A percentile compares a stretch with the other conserved stretches of the same genome.
phyloP scores from a whole-genome alignment of 331 rosid species.

The Saraca asoca region DNA sequence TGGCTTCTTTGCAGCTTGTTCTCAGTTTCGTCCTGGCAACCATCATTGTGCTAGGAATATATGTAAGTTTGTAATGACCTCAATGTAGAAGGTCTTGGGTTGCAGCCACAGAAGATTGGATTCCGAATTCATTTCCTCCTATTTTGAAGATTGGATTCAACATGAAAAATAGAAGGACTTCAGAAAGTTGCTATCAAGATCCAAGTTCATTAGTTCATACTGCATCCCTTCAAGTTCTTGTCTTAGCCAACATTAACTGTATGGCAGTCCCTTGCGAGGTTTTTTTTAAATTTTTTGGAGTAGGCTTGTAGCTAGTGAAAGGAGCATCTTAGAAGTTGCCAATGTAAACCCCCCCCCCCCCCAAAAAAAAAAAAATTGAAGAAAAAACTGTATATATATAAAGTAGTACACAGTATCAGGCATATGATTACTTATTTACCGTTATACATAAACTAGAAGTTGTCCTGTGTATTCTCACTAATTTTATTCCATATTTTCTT shows the following conservation, averaged over 20 bases:
- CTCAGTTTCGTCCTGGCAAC: constrained; percentile 9
- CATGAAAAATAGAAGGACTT: constrained; percentile 27
- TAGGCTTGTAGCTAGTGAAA: too few relatives aligned
- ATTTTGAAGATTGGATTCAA: constrained; percentile 29
- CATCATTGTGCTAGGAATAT: constrained; percentile 20
- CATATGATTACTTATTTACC: too few relatives aligned
- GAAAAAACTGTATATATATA: too few relatives aligned
- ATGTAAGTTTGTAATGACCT: constrained; percentile 8
- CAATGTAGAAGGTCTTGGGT: constrained; percentile 19
- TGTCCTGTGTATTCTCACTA: too few relatives aligned
- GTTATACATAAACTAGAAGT: too few relatives aligned
- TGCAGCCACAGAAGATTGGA: constrained; percentile 27
- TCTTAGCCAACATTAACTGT: constrained; percentile 30
- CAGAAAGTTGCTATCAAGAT: constrained; percentile 18
- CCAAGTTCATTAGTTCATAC: constrained; percentile 4
- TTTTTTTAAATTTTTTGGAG: neutral
- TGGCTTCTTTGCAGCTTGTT: neutral
- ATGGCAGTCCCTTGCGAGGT: constrained; percentile 28
- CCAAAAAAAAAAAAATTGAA: too few relatives aligned
- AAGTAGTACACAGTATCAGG: too few relatives aligned
- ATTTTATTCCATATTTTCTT: too few relatives aligned
- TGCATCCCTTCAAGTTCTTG: constrained; percentile 19
- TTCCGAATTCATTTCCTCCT: constrained; percentile 8
- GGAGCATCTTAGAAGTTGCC: constrained; percentile 22
- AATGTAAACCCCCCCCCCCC: neutral